Evolutionary conservation across 2,329 filamentous ascomycete genomes (phyloP), one percentile per base, ranked within the genome.

Genomic region (Colletotrichum costaricense): DNA sequence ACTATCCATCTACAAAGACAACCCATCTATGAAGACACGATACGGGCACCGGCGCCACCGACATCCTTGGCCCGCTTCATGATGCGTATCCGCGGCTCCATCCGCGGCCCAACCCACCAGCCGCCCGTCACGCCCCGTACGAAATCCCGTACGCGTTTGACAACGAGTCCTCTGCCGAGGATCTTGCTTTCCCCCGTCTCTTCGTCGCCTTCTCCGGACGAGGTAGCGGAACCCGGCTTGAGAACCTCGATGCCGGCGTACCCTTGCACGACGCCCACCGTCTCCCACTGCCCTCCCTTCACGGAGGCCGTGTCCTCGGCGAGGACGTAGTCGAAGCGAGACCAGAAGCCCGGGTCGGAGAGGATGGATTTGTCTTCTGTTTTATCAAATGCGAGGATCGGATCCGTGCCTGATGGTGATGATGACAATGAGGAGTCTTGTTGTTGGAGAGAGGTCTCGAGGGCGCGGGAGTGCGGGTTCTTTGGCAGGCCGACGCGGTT

Each of bases 81-180:
- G 22, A 92, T 84, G 75, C 86, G 81, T 56, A 92, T 86, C 64
- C 84, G 82, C 6, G 89, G 89, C 74, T 85, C 84, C 89, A 92
- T 91, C 75, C 86, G 85, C 28, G 90, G 91, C 0, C 91, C 91
- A 76, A 90, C 76, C 91, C 91, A 93, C 88, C 90, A 92, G 0
- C 91, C 91, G 2, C 90, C 86, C 0, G 89, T 91, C 5, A 82
- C 72, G 30, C 73, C 74, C 72, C 87, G 86, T 7, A 89, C 84
- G 2, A 74, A 60, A 5, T 84, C 80, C 70, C 85, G 85, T 42
- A 86, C 65, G 30, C 75, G 76, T 35, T 79, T 82, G 19, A 89
- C 78, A 0, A 79, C 60, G 42, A 80, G 81, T 1, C 86, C 89
- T 42, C 82, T 82, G 2, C 89, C 89, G 1, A 90, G 81, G 2